Evolutionary conservation across 2,329 filamentous ascomycete genomes (phyloP).

Genomic region (Domatiomyces catenatus): DNA sequence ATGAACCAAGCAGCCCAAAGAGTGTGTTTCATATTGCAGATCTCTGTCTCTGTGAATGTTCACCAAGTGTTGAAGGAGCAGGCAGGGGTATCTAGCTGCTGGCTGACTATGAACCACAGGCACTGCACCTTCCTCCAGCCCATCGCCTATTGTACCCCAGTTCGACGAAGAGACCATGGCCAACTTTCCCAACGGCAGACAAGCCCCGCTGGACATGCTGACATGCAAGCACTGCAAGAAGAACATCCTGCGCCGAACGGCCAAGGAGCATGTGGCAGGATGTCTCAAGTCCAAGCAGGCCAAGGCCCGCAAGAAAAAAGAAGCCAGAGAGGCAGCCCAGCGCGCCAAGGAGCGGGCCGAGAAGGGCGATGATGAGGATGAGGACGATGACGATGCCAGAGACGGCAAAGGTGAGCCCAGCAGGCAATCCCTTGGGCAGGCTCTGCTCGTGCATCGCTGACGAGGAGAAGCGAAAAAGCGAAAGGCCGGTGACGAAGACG

Average conservation of each 20-base stretch:
- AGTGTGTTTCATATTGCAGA: background rate
- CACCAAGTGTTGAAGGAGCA: background rate
- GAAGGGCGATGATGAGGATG: slow-evolving; percentile 31
- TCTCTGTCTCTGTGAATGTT: background rate
- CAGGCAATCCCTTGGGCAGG: slow-evolving; percentile 10
- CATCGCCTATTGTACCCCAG: slow-evolving; percentile 32
- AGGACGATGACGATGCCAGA: slow-evolving; percentile 28
- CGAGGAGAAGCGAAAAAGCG: slow-evolving; percentile 19
- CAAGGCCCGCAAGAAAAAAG: slow-evolving; percentile 62
- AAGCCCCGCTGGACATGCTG: slow-evolving; percentile 49
- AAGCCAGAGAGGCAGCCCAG: slow-evolving; percentile 55
- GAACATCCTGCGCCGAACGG: slow-evolving; percentile 58
- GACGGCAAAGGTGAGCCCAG: slow-evolving; percentile 35
- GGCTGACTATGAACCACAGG: background rate
- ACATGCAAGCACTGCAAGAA: slow-evolving; percentile 93
- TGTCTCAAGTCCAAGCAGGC: slow-evolving; percentile 76
- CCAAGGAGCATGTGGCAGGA: slow-evolving; percentile 63
- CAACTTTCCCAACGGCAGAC: slow-evolving; percentile 57
- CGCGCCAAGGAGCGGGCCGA: slow-evolving; percentile 39
- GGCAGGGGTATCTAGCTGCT: background rate
- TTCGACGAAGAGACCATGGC: slow-evolving; percentile 63
- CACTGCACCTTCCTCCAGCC: slow-evolving; percentile 16
- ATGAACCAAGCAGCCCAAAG: background rate
- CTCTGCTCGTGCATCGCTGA: slow-evolving; percentile 5
- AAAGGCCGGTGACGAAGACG: slow-evolving; percentile 29